These are phyloP conservation scores for Mycosphaerella sp. DNA, from an alignment of 2,329 filamentous ascomycete species.

Conservation along the genomic window DNA sequence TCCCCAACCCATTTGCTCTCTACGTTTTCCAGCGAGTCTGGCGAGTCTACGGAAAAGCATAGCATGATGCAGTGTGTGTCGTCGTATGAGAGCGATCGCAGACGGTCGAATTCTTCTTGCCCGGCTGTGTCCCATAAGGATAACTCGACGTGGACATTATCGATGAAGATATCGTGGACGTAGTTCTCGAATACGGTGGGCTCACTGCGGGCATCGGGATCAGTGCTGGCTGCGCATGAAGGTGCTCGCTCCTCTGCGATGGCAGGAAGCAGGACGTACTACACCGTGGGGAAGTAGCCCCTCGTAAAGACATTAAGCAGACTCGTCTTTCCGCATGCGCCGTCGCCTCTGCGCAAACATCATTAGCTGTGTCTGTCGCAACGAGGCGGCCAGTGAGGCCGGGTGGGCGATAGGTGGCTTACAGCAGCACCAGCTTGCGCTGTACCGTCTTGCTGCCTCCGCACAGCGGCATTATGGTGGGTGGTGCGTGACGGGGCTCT, in stretches of 20 bases:
- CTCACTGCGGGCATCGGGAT: conserved; percentile 51
- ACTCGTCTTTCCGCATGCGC: conserved; percentile 95
- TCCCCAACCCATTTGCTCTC: conserved; percentile 98
- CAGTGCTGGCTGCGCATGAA: neutral
- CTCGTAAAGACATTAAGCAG: conserved; percentile 96
- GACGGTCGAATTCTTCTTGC: conserved; percentile 96
- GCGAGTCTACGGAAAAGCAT: conserved; percentile 94
- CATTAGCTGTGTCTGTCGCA: conserved; percentile 1
- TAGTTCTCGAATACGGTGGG: conserved; percentile 99
- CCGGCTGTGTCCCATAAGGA: conserved; percentile 98
- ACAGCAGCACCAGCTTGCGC: conserved; percentile 95
- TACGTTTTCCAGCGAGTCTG: conserved; percentile 95
- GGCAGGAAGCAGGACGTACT: conserved; percentile 49
- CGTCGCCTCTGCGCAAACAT: conserved; percentile 64
- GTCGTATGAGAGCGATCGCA: conserved; percentile 93
- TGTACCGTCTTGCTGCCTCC: conserved; percentile 67
- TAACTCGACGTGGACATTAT: conserved; percentile 92
- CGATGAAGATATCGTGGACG: conserved; percentile 98
- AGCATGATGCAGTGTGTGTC: conserved; percentile 99
- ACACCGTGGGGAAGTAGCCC: conserved; percentile 97
- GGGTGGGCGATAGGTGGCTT: conserved; percentile 36
- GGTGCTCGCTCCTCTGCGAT: neutral
- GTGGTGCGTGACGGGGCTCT: neutral
- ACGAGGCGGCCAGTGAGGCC: neutral
- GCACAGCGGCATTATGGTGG: conserved; percentile 41